Base-by-base conservation (phyloP, 1,284 basidiomycete genomes). In the Microbotryum lychnidis-dioicae region DNA sequence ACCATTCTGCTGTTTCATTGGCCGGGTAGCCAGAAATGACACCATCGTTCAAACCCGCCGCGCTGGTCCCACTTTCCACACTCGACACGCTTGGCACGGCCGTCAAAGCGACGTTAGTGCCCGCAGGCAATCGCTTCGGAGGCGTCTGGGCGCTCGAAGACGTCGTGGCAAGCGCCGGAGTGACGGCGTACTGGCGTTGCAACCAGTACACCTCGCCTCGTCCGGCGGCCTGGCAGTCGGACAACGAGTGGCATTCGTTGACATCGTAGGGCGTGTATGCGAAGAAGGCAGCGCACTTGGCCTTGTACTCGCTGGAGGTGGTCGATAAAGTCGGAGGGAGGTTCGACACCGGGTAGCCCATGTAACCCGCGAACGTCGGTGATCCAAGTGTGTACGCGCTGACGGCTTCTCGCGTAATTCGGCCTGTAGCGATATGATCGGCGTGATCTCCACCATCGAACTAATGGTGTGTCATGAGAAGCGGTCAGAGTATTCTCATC, bases 381-480 rank as follows among this genome's bases (percentile, higher is more conserved):
- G 10, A 14, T 23, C 12, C 56, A 18, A 10, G 63, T 61, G 37
- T 42, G 25, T 58, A 60, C 3, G 52, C 12, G 2, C 44, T 59
- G 4, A 48, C 54, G 4, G 61, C 20, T 18, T 54, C 56, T n/a
- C 45, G 33, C n/a, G 54, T 51, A 3, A 69, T 31, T n/a, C 68
- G 56, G 1, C 48, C 68, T 2, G 56, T 44, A 3, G 66, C 65
- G 6, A 60, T 42, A 42, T 69, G 68, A 54, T 69, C 68, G 29
- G 64, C 47, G 45, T 69, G 68, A 42, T 69, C 68, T n/a, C 69
- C 69, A 0, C 58, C 54, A 44, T 65, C 67, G 54, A 59, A 66
- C 23, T 68, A 18, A 10, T 6, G 12, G 37, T 4, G 37, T 42
- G 37, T 16, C 14, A 18, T 5, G 12, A 42, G 6, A 42, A 16